These are phyloP conservation scores for Cicer judaicum DNA, from an alignment of 306 rosid species.

Conservation along the genomic window DNA sequence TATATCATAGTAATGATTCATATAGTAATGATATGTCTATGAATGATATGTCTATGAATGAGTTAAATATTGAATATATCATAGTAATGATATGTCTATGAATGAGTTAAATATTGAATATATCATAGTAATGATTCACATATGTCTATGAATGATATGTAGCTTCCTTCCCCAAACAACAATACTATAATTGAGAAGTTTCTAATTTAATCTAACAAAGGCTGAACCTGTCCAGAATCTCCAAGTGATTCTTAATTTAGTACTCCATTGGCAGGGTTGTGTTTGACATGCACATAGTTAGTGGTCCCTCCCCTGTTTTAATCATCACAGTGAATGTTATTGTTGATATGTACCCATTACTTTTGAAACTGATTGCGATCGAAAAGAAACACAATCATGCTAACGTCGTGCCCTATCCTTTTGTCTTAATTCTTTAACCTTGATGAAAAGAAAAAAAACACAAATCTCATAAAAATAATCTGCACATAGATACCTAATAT, in stretches of 20 bases:
- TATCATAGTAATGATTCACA: too few relatives aligned
- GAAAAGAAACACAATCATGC: constrained; percentile 39
- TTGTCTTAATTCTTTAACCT: background rate
- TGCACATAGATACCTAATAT: background rate
- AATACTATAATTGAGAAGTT: too few relatives aligned
- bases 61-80: too few relatives aligned
- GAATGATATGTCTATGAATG: too few relatives aligned
- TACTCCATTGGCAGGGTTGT: background rate
- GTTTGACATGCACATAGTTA: background rate
- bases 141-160: too few relatives aligned
- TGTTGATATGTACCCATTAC: constrained; percentile 2
- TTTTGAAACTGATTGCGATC: constrained; percentile 36
- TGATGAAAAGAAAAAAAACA: background rate
- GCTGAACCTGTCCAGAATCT: background rate
- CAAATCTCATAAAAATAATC: background rate
- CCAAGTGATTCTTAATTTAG: background rate
- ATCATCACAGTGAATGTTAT: constrained; percentile 29
- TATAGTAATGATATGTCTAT: too few relatives aligned
- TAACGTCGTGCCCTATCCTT: background rate
- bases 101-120: too few relatives aligned
- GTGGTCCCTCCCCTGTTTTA: constrained; percentile 45
- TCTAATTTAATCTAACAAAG: background rate
- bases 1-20: too few relatives aligned
- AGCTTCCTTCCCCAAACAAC: too few relatives aligned
- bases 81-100: too few relatives aligned